phyloP scores from a whole-genome alignment of 1,284 basidiomycete species.

The Cryptococcus amylolentus region DNA sequence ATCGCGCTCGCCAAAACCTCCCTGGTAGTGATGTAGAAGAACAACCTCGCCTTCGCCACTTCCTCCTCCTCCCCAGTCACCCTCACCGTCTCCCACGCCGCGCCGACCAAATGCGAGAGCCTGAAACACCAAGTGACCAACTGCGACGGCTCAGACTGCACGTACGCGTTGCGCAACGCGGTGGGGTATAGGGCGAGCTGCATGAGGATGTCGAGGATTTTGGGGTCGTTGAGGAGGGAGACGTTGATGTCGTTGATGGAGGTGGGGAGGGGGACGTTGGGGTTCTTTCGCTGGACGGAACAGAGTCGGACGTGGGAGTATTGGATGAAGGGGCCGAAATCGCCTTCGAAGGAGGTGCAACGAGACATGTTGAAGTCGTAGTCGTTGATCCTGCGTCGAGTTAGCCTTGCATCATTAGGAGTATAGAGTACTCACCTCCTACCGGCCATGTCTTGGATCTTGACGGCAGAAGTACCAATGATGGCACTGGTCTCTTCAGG shows the following conservation, averaged over 20 bases:
- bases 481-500: conserved; percentile 77
- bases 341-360: conserved; percentile 95
- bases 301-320: conserved; percentile 94
- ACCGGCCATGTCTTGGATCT: conserved; percentile 97
- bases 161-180: conserved; percentile 77
- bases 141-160: conserved; percentile 83
- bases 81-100: conserved; percentile 54
- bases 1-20: conserved; percentile 84
- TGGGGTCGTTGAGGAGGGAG: conserved; percentile 63
- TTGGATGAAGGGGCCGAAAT: conserved; percentile 90
- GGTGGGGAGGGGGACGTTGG: conserved; percentile 69
- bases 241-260: conserved; percentile 66
- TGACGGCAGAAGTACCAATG: conserved; percentile 92
- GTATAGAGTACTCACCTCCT: conserved; percentile 63
- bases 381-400: conserved; percentile 74
- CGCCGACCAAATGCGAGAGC: conserved; percentile 48
- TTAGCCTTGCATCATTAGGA: neutral
- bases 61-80: conserved; percentile 70
- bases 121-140: conserved; percentile 61
- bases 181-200: conserved; percentile 87
- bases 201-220: conserved; percentile 83
- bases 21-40: conserved; percentile 81
- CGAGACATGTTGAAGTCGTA: conserved; percentile 94
- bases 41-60: conserved; percentile 82
- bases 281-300: conserved; percentile 91